These are phyloP conservation scores for Cutaneotrichosporon daszewskae DNA, from an alignment of 1,284 basidiomycete species.

Conservation along the genomic window DNA sequence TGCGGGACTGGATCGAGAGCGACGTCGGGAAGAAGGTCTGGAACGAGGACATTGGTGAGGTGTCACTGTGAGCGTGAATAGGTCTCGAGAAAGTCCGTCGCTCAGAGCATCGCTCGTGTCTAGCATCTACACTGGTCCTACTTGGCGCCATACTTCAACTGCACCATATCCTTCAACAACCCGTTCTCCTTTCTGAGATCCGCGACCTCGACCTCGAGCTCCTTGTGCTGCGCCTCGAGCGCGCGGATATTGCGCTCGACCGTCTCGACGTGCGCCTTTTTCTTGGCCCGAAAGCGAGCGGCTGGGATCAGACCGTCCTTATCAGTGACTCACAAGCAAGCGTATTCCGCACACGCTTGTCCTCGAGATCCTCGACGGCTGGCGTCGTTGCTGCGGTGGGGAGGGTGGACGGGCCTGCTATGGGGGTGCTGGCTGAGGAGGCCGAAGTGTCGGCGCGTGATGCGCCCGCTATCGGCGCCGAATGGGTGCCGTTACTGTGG, in stretches of 20 bases:
- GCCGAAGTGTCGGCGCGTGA: too few relatives aligned
- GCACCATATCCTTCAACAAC: conserved; percentile 30
- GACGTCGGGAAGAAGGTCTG: conserved; percentile 22
- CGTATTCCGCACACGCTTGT: conserved; percentile 32
- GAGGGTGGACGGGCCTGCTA: too few relatives aligned
- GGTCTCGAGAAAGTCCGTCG: too few relatives aligned
- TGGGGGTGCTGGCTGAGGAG: too few relatives aligned
- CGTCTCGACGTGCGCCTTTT: conserved; percentile 24
- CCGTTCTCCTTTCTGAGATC: conserved; percentile 32
- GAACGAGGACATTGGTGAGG: conserved; percentile 39
- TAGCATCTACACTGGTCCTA: background rate
- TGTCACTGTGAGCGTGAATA: too few relatives aligned
- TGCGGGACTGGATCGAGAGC: conserved; percentile 31
- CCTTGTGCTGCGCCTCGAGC: conserved; percentile 24
- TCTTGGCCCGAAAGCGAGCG: conserved; percentile 33
- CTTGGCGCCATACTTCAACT: conserved; percentile 25
- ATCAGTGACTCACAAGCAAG: conserved; percentile 24
- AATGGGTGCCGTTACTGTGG: too few relatives aligned
- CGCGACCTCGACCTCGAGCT: conserved; percentile 24
- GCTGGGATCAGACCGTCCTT: conserved; percentile 14
- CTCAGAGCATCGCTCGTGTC: too few relatives aligned
- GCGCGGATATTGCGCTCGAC: conserved; percentile 24
- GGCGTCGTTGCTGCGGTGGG: background rate
- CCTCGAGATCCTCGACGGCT: conserved; percentile 20
- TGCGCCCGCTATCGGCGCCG: background rate